These are phyloP conservation scores for Epichloe festucae DNA, from an alignment of 2,329 filamentous ascomycete genomes.

Conservation along the genomic window DNA sequence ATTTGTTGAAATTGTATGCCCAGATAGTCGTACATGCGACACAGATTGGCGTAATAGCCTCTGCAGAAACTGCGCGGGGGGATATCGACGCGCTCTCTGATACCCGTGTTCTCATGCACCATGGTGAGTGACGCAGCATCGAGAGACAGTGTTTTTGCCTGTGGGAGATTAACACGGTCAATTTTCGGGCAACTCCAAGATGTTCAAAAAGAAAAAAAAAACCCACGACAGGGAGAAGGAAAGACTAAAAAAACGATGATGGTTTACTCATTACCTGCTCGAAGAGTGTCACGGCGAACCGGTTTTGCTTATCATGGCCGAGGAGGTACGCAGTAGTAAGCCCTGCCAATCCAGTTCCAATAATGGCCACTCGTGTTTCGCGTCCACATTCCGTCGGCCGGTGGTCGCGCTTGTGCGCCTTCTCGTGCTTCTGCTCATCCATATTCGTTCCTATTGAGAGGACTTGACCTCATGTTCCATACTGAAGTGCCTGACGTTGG, in stretches of 20 bases:
- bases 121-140: constrained; percentile 26
- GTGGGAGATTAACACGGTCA: not conserved
- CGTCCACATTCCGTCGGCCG: no score
- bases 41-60: constrained; percentile 41
- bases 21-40: constrained; percentile 42
- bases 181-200: no score
- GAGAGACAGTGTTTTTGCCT: constrained; percentile 23
- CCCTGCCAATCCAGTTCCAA: constrained; percentile 26
- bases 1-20: constrained; percentile 35
- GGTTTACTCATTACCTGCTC: constrained; percentile 19
- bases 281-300: constrained; percentile 23
- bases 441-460: not conserved
- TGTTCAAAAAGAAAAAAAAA: no score
- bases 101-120: constrained; percentile 16
- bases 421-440: not conserved
- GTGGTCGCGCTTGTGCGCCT: not conserved
- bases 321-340: constrained; percentile 24
- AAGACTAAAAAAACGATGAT: no score
- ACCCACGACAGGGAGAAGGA: no score
- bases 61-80: constrained; percentile 25
- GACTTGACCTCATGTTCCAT: not conserved
- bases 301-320: constrained; percentile 16
- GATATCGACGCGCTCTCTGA: constrained; percentile 23
- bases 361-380: constrained; percentile 16
- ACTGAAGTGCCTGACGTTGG: not conserved